Evolutionary conservation across 2,329 filamentous ascomycete genomes (phyloP).

Genomic region (Apiospora saccharicola): DNA sequence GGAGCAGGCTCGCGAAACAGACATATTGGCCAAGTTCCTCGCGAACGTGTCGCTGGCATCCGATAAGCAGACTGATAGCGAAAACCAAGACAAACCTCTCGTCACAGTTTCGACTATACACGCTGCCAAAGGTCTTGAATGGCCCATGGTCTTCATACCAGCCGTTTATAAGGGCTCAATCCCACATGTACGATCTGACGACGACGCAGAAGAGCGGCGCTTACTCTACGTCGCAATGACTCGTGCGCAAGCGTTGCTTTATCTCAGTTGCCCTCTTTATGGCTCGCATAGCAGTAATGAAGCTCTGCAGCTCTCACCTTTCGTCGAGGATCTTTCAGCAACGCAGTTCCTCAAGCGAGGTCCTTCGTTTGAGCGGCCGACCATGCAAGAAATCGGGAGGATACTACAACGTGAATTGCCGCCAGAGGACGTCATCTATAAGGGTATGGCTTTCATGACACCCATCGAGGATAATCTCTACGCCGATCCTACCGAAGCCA

Average conservation of each 20-base stretch:
- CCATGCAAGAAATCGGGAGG: slow-evolving; percentile 71
- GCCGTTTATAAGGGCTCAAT: slow-evolving; percentile 90
- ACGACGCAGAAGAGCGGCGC: slow-evolving; percentile 85
- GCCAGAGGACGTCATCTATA: slow-evolving; percentile 59
- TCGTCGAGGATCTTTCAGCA: slow-evolving; percentile 62
- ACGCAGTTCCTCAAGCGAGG: slow-evolving; percentile 61
- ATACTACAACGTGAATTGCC: slow-evolving; percentile 74
- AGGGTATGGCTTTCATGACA: slow-evolving; percentile 60
- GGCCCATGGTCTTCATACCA: slow-evolving; percentile 94
- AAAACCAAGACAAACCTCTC: slow-evolving; percentile 63
- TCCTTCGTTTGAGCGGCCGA: slow-evolving; percentile 69
- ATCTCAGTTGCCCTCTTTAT: slow-evolving; percentile 80
- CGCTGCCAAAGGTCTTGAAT: slow-evolving; percentile 93
- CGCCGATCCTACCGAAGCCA: slow-evolving; percentile 66
- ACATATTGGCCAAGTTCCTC: slow-evolving; percentile 78
- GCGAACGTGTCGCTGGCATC: slow-evolving; percentile 88
- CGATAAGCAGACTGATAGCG: slow-evolving; percentile 72
- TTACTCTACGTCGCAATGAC: slow-evolving; percentile 98
- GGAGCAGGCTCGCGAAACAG: slow-evolving; percentile 71
- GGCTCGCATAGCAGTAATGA: slow-evolving; percentile 65
- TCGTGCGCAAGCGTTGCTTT: slow-evolving; percentile 83
- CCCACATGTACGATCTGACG: slow-evolving; percentile 85
- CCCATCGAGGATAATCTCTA: slow-evolving; percentile 72
- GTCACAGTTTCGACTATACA: slow-evolving; percentile 97
- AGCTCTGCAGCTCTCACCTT: slow-evolving; percentile 73